Evolutionary conservation across 208 protist genomes (phyloP), one percentile per base, ranked within the genome.

Genomic region (Kentomonas sorsogonicus): DNA sequence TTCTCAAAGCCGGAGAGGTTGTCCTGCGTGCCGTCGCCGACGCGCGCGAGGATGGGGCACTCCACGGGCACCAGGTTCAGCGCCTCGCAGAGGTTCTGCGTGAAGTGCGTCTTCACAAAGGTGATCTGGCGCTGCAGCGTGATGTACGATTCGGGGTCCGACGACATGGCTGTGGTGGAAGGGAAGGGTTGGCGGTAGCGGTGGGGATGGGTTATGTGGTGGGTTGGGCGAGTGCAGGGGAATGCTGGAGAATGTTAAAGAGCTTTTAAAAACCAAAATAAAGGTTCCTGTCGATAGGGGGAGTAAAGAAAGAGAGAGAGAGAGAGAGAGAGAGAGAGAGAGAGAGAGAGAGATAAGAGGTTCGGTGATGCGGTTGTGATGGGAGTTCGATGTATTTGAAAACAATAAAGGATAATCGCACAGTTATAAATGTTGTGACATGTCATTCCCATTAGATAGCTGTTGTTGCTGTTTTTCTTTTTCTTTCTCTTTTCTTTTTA

Each of bases 1-100:
- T 84, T 84, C 66, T 96, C 91, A 30, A 85, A 71, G 41, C 91
- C 91, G 34, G 77, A 88, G 23, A 96, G 77, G 65, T 95, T 89
- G 58, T 96, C 91, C 68, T 96, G 89, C 23, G 83, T 86, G 59
- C 91, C 91, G 53, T 86, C 84, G 25, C 85, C 86, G 34, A 82
- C 62, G 34, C 79, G 67, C 53, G 80, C 63, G 59, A 96, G 80
- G n/a, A 96, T 59, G 18, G 91, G 91, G 41, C 79, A 78, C 64
- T 89, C 79, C 1, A 91, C 79, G 51, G 80, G 59, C 22, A 89
- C 71, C 6, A 96, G 71, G 65, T 87, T 81, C 18, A 96, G 63
- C 22, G 83, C 71, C 23, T 63, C 55, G 30, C 63, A 56, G 10
- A 96, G 68, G 50, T 87, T 72, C 23, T 79, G 65, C 10, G 80